Conservation (phyloP, 441 rosid genomes). For the Omphalea diandra region DNA sequence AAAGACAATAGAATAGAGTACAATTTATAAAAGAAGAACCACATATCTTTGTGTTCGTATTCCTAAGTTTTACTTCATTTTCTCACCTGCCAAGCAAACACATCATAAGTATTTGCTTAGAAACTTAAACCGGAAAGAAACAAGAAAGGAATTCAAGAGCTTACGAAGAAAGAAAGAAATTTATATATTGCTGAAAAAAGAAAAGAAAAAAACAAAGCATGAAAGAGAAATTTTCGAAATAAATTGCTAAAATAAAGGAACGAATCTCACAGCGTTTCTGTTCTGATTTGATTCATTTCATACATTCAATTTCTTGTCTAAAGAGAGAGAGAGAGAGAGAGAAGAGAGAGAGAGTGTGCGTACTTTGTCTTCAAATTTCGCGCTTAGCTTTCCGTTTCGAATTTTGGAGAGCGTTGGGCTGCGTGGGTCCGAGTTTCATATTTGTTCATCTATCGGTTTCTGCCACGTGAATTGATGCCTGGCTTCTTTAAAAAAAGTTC, state of each 20-base stretch:
- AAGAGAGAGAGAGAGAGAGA: too few relatives aligned
- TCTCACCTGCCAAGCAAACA: conserved; percentile 3
- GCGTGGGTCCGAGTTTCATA: too few relatives aligned
- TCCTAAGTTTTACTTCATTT: neutral
- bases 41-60: neutral
- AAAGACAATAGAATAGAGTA: neutral
- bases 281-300: too few relatives aligned
- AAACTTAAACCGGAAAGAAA: neutral
- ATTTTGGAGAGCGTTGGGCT: too few relatives aligned
- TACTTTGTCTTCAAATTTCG: conserved; percentile 17
- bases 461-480: too few relatives aligned
- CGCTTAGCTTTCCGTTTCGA: conserved; percentile 19
- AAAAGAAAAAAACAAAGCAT: neutral
- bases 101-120: neutral
- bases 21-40: neutral
- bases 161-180: neutral
- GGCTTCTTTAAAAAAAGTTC: too few relatives aligned
- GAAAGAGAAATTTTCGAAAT: neutral
- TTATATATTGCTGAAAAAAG: too few relatives aligned
- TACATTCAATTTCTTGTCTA: neutral
- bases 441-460: too few relatives aligned
- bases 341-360: neutral
- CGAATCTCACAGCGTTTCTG: conserved; percentile 10
- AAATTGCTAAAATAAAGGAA: neutral
- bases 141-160: neutral